Evolutionary conservation across 2,329 filamentous ascomycete species (phyloP), one percentile per base, ranked within the genome.

Genomic region (Fusarium liriodendri): DNA sequence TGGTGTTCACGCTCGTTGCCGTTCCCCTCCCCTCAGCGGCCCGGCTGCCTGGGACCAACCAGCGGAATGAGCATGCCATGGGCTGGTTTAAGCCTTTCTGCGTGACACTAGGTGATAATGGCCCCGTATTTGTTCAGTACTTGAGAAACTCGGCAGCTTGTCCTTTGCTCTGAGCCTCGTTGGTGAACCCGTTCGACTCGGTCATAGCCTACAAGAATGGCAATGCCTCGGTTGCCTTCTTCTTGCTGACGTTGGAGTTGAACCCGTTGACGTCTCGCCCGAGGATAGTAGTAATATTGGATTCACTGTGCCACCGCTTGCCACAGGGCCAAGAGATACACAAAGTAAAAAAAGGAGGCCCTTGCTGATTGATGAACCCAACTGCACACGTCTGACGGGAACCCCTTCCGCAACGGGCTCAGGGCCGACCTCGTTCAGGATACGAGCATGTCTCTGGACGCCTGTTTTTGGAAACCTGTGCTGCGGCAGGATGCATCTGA

Each of bases 41-140:
- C 72, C 72, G 55, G 45, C 54, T n/a, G 25, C 22, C 38, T 65
- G 72, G 72, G 57, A 67, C 71, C 35, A 63, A 45, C 57, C 16
- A 22, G 22, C 20, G 22, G 18, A 32, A 29, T 32, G 18, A 32
- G 33, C 6, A 37, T 47, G 25, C 10, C 64, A 42, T 52, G 40
- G 40, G 22, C 25, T 57, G 18, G 27, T 54, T 40, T n/a, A 27
- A 62, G 18, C 38, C 25, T 50, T 32, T 54, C 58, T 42, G 29
- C 37, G 71, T 64, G 59, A 70, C 54, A n/a, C 29, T 27, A 32
- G 42, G 3, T 5, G 6, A 32, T 32, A 32, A 29, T 29, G 27
- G 7, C 27, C 27, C 29, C 29, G 45, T 18, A 37, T 11, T 22
- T 29, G n/a, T 16, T n/a, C 18, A 29, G 20, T 8, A 42, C 38